These are phyloP conservation scores for Tephrocybe sp. DNA, from an alignment of 768 basidiomycete genomes.

Conservation along the genomic window DNA sequence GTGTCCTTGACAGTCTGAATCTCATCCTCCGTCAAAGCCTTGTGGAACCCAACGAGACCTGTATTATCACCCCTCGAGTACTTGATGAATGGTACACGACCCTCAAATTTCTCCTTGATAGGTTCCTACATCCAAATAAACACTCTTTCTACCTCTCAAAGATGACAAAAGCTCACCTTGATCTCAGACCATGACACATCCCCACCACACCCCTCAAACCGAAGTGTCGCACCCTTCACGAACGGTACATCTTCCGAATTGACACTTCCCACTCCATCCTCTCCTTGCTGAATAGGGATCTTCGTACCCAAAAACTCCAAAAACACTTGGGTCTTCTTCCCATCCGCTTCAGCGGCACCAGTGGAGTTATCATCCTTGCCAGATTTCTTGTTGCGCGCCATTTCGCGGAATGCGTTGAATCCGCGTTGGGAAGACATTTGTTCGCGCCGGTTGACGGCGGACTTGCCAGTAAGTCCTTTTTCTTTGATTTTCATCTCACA, in stretches of 20 bases:
- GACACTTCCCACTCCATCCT: constrained; percentile 61
- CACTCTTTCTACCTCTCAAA: neutral
- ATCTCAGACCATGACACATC: constrained; percentile 47
- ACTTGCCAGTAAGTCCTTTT: constrained; percentile 80
- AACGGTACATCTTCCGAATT: constrained; percentile 58
- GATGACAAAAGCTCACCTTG: constrained; percentile 33
- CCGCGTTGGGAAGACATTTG: constrained; percentile 48
- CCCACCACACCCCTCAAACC: constrained; percentile 57
- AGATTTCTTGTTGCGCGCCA: constrained; percentile 40
- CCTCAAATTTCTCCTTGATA: constrained; percentile 48
- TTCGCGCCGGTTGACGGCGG: constrained; percentile 59
- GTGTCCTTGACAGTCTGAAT: constrained; percentile 65
- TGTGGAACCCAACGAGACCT: constrained; percentile 62
- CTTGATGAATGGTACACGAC: constrained; percentile 51
- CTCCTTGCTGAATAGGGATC: constrained; percentile 60
- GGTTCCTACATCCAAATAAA: constrained; percentile 32
- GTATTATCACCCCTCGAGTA: constrained; percentile 42
- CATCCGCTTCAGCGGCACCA: constrained; percentile 22
- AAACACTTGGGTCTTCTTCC: constrained; percentile 56
- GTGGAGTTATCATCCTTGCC: constrained; percentile 21
- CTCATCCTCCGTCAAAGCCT: constrained; percentile 68
- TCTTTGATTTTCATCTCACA: constrained; percentile 96
- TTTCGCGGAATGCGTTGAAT: constrained; percentile 81
- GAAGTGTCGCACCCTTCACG: constrained; percentile 51
- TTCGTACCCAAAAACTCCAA: constrained; percentile 75